A percentile compares a stretch with the other conserved stretches of the same genome.
These are phyloP conservation scores for Lipomyces yamadae DNA, from an alignment of 805 yeast genomes.

Conservation along the genomic window DNA sequence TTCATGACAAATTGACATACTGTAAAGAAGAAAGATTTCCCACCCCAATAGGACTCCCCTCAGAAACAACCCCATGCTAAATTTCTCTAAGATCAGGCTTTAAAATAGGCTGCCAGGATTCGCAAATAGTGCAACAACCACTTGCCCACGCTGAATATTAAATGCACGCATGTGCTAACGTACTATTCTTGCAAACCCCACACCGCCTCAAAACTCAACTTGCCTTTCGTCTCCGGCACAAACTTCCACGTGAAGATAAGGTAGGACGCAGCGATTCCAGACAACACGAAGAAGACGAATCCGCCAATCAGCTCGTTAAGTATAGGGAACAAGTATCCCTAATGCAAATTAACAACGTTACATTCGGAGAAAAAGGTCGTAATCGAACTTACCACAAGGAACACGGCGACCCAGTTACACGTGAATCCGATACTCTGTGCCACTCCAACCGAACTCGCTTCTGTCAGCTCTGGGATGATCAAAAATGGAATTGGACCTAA, in stretches of 20 bases:
- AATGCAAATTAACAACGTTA: slow-evolving; percentile 8
- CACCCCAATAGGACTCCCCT: background rate
- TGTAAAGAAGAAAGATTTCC: background rate
- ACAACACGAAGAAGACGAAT: slow-evolving; percentile 71
- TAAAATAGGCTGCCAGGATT: no score
- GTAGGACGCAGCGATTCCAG: slow-evolving; percentile 55
- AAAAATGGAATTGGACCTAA: slow-evolving; percentile 95
- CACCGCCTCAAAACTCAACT: slow-evolving; percentile 63
- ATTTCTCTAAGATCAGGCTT: no score
- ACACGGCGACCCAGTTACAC: slow-evolving; percentile 90
- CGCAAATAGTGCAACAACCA: no score
- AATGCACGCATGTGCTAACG: background rate
- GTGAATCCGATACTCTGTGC: slow-evolving; percentile 95
- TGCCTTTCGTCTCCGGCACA: slow-evolving; percentile 82
- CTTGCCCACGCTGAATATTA: no score
- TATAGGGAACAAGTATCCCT: slow-evolving; percentile 79
- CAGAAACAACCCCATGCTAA: background rate
- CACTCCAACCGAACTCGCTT: slow-evolving; percentile 72
- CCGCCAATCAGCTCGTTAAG: slow-evolving; percentile 72
- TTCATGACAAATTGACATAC: background rate
- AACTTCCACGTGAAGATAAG: slow-evolving; percentile 52
- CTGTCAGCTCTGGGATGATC: slow-evolving; percentile 86
- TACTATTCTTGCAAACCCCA: slow-evolving; percentile 52
- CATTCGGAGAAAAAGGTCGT: background rate
- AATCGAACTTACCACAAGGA: slow-evolving; percentile 52